Base-by-base conservation (phyloP, 768 basidiomycete genomes). In the Boletus subparvulus region DNA sequence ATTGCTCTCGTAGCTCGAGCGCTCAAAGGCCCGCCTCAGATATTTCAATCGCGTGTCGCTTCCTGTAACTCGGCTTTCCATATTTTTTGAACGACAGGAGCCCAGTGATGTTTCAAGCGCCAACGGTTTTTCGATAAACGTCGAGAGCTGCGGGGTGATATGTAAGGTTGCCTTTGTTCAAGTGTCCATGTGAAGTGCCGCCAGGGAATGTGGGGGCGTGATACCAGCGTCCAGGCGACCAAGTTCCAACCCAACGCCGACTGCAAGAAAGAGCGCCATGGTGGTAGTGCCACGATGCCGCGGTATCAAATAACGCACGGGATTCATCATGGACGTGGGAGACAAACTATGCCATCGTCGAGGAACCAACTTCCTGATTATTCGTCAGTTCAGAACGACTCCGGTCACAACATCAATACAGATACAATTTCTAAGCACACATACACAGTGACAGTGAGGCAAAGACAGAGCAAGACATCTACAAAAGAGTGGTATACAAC, bases 1-100 rank as follows among this genome's bases (percentile, higher is more conserved):
- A 78, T 21, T 61, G 63, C 47, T 78, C 65, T 14, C 77, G 70
- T 6, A 77, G 64, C 56, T 74, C 30, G 21, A 30, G 28, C 28
- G 28, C 28, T 30, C 77, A 45, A 64, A 68, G 0, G 70, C 64
- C 0, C 73, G 74, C 9, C 61, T 62, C 8, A 76, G 59, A 49
- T 75, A 46, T 11, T 56, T 67, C 47, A 77, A 40, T 19, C 69
- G 64, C 21, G 21, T 32, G 4, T 51, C 30, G 64, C 17, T 21
- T 63, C 69, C 14, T 49, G 45, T 0, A 64, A 70, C 51, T 76
- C 72, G 12, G 52, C 24, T 55, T 43, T 6, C 69, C 71, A 28
- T 68, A 35, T 33, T 61, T 63, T n/a, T 11, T 56, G 54, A 9
- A 73, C 52, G 42, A 76, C 47, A 3, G 64, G 16, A 75, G 52